Evolutionary conservation across 179 eudicot genomes (phyloP).

Genomic region (Dionaea muscipula): DNA sequence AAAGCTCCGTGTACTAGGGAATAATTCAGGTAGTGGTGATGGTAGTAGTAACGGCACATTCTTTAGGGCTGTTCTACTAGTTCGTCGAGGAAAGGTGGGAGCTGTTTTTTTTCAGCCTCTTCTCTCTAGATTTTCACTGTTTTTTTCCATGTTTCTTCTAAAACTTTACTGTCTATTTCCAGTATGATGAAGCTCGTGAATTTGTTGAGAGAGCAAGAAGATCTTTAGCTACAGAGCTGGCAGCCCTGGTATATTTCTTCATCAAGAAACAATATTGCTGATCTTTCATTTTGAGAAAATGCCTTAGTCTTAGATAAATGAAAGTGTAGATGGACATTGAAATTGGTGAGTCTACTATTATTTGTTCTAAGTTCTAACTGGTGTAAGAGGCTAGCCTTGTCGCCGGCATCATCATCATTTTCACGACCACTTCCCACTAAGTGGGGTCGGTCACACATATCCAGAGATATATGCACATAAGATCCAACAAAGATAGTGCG

Average conservation of each 20-base stretch:
- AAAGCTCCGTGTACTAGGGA: conserved; percentile 63
- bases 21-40: conserved; percentile 83
- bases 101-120: conserved; percentile 6
- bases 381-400: too few relatives aligned
- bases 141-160: neutral
- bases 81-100: conserved; percentile 73
- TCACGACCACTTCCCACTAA: too few relatives aligned
- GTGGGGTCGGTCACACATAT: too few relatives aligned
- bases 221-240: conserved; percentile 92
- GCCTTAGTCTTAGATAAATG: too few relatives aligned
- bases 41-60: conserved; percentile 90
- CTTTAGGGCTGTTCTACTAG: conserved; percentile 81
- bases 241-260: conserved; percentile 69
- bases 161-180: conserved; percentile 12
- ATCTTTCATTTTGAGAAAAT: neutral
- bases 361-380: too few relatives aligned
- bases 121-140: neutral
- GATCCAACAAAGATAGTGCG: too few relatives aligned
- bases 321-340: too few relatives aligned
- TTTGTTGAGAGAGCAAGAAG: conserved; percentile 93
- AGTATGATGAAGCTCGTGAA: conserved; percentile 97
- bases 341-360: too few relatives aligned
- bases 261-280: neutral
- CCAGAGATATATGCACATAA: too few relatives aligned
- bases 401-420: too few relatives aligned